These are phyloP conservation scores for Beauveria varroae DNA, from an alignment of 2,329 filamentous ascomycete genomes.

Conservation along the genomic window DNA sequence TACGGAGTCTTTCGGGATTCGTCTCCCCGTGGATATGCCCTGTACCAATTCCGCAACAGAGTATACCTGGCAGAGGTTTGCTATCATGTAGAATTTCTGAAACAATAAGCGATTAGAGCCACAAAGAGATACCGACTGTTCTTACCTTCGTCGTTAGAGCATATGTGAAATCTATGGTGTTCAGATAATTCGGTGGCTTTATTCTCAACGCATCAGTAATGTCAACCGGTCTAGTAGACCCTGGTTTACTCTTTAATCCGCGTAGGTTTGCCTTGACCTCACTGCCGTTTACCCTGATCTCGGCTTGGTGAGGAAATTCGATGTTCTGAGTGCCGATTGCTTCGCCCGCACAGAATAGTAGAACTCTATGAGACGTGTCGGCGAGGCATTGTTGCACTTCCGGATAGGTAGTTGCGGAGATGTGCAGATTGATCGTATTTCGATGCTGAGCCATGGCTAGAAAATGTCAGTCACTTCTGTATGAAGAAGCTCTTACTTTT, in stretches of 20 bases:
- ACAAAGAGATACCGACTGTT: constrained; percentile 16
- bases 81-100: constrained; percentile 64
- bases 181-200: constrained; percentile 58
- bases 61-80: constrained; percentile 69
- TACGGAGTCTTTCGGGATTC: constrained; percentile 74
- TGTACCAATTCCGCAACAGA: constrained; percentile 64
- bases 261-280: constrained; percentile 91
- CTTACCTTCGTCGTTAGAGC: constrained; percentile 81
- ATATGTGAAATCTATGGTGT: constrained; percentile 80
- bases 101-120: not conserved
- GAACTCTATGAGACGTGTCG: constrained; percentile 60
- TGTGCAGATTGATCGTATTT: constrained; percentile 37
- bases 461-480: constrained; percentile 23
- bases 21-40: constrained; percentile 56
- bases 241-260: constrained; percentile 91
- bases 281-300: constrained; percentile 81
- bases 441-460: constrained; percentile 50
- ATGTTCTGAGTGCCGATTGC: constrained; percentile 63
- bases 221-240: constrained; percentile 88
- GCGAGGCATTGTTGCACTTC: constrained; percentile 47
- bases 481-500: not conserved
- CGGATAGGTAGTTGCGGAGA: constrained; percentile 44
- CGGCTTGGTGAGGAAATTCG: constrained; percentile 84
- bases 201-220: constrained; percentile 72
- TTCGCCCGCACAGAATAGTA: constrained; percentile 76